Conservation (phyloP, 2,329 filamentous ascomycete genomes). For the Ceratocystis cacaofunesta region DNA sequence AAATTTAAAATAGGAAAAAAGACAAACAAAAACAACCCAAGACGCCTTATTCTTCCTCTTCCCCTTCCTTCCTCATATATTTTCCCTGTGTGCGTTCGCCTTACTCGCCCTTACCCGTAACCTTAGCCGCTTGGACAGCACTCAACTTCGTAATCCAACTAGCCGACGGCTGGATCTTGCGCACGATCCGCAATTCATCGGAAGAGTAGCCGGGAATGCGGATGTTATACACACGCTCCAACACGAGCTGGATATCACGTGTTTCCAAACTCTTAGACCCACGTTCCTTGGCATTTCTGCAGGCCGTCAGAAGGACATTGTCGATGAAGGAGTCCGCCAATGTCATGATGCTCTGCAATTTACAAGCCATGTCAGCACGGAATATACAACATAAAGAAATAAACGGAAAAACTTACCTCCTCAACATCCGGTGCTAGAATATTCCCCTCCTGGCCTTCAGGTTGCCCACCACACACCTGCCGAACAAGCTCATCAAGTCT, state of each 20-base stretch:
- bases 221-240: slow-evolving; percentile 78
- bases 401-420: slow-evolving; percentile 47
- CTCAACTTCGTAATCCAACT: slow-evolving; percentile 97
- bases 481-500: slow-evolving; percentile 90
- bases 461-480: slow-evolving; percentile 73
- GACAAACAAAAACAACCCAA: background rate
- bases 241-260: slow-evolving; percentile 66
- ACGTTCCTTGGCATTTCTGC: slow-evolving; percentile 82
- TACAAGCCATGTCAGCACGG: background rate
- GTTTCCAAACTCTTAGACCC: slow-evolving; percentile 83
- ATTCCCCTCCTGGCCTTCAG: slow-evolving; percentile 58
- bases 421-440: slow-evolving; percentile 82
- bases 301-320: slow-evolving; percentile 72
- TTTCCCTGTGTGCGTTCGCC: slow-evolving; percentile 32
- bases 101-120: slow-evolving; percentile 45
- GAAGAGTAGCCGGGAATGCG: slow-evolving; percentile 87
- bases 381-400: background rate
- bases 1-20: background rate
- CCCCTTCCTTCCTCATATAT: slow-evolving; percentile 33
- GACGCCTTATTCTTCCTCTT: background rate
- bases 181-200: slow-evolving; percentile 85
- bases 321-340: slow-evolving; percentile 94
- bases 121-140: slow-evolving; percentile 87
- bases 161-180: slow-evolving; percentile 76
- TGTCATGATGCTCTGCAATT: slow-evolving; percentile 58